Percentiles rank a stretch among this genome's conserved stretches.
Conservation (phyloP, 768 basidiomycete species). For the Russula brevipes region DNA sequence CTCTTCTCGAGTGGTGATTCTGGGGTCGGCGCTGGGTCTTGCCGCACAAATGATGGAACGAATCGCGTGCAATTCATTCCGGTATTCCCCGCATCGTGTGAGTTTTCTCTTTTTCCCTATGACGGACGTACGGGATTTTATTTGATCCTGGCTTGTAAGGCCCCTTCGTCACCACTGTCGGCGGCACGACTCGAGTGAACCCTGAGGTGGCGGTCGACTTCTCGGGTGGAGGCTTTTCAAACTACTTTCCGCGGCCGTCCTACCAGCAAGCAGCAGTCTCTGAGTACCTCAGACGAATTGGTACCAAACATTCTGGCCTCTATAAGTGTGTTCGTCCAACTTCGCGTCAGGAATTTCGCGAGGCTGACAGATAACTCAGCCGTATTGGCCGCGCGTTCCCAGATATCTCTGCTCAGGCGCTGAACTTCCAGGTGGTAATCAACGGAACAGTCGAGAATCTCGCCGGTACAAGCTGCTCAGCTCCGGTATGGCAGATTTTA, state of each 20-base stretch:
- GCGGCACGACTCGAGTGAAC: constrained; percentile 50
- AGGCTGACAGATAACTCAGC: constrained; percentile 22
- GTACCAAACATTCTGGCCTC: constrained; percentile 42
- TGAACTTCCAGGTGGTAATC: constrained; percentile 55
- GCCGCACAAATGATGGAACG: constrained; percentile 37
- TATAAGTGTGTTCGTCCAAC: constrained; percentile 43
- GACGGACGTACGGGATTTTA: neutral
- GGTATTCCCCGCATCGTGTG: constrained; percentile 42
- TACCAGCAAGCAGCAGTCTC: constrained; percentile 33
- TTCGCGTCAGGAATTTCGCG: neutral
- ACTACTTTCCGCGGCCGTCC: constrained; percentile 32
- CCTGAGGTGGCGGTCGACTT: constrained; percentile 57
- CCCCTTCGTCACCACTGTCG: constrained; percentile 65
- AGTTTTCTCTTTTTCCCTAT: neutral
- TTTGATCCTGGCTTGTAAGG: constrained; percentile 19
- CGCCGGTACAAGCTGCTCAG: constrained; percentile 40
- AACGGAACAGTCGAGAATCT: constrained; percentile 41
- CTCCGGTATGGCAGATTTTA: constrained; percentile 27
- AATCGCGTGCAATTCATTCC: constrained; percentile 32
- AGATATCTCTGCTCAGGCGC: constrained; percentile 42
- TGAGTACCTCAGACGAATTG: constrained; percentile 37
- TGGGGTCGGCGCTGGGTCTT: constrained; percentile 59
- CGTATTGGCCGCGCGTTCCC: constrained; percentile 33
- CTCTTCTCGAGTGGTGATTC: constrained; percentile 62
- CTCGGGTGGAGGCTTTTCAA: constrained; percentile 66